Base-by-base conservation (phyloP, 345 rosid species). In the Linum usitatissimum region DNA sequence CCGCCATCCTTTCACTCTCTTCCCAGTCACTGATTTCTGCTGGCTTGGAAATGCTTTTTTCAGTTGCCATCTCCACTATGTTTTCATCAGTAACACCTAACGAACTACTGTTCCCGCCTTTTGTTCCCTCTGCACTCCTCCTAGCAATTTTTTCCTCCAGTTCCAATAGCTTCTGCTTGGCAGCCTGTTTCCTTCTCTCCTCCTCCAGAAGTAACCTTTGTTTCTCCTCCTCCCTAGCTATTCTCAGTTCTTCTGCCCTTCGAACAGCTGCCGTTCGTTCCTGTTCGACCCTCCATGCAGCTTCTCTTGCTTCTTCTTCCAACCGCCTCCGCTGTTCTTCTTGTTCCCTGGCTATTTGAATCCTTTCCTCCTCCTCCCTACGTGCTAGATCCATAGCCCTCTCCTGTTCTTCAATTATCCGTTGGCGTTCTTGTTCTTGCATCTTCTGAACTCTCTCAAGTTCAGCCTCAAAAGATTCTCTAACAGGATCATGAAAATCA, bases 401-500 rank as follows among this genome's bases (percentile, higher is more conserved):
- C 70, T 88, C 97, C 66, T 90, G 92, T 72, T 94, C 95, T 74
- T 87, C 87, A 6, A 86, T 64, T 64, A 84, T 70, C 49, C 81
- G 82, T 69, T 78, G 83, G 28, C 95, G 77, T 75, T 88, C 97
- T 72, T 81, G 87, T 75, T 94, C 99, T 73, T 94, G 97, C 86
- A 90, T 73, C 77, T 84, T 94, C 75, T 94, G 97, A 66, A 94
- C 96, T 71, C 91, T 85, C 79, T 94, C 89, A 64, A 94, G 96
- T 74, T 94, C 99, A 73, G 97, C 99, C 81, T 94, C 99, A 76
- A 94, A 94, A 60, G 97, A 90, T 61, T 90, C 99, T 66, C 97
- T 80, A 17, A 82, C 89, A 74, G 99, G 97, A 34, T 94, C 99
- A 72, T 82, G 90, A 71, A 90, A 86, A 79, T 90, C 88, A 17